A percentile compares a stretch with the other conserved stretches of the same genome.
phyloP scores from a whole-genome alignment of 805 yeast species.

The Lipomyces sp. region DNA sequence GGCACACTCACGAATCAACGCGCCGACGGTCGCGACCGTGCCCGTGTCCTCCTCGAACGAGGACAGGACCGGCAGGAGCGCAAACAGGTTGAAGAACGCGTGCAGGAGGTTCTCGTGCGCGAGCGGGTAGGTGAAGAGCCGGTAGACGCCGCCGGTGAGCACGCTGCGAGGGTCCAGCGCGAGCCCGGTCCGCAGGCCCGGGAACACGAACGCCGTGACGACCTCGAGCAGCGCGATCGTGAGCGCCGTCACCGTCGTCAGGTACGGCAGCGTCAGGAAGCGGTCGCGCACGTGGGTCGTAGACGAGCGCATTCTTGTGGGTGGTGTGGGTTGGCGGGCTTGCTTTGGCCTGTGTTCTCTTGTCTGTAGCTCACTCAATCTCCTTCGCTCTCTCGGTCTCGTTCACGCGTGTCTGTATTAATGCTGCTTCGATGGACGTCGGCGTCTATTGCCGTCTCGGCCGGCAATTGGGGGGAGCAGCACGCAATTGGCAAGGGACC shows the following conservation, averaged over 20 bases:
- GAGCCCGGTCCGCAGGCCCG: conserved; percentile 3
- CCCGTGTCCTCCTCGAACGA: conserved; percentile 29
- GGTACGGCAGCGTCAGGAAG: conserved; percentile 19
- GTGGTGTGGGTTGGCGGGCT: no score
- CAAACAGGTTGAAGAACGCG: conserved; percentile 24
- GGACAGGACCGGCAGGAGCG: conserved; percentile 25
- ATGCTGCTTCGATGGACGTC: no score
- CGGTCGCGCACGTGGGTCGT: conserved; percentile 10
- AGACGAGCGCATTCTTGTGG: neutral
- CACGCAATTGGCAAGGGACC: no score
- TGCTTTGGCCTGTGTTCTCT: no score
- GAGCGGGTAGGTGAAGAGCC: conserved; percentile 28
- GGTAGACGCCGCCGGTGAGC: conserved; percentile 20
- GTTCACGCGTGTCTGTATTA: no score
- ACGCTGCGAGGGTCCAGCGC: conserved; percentile 13
- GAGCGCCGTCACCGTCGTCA: conserved; percentile 8
- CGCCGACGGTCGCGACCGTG: conserved; percentile 28
- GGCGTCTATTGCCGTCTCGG: no score
- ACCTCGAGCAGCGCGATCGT: conserved; percentile 4
- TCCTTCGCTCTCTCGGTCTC: no score
- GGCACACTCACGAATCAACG: conserved; percentile 12
- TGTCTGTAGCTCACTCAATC: no score
- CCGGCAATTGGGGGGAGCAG: no score
- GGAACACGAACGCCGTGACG: neutral
- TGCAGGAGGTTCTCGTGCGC: conserved; percentile 25